Evolutionary conservation across 225 moss, liverwort and hornwort genomes (phyloP).

Genomic region (Pseudisothecium myosuroides): DNA sequence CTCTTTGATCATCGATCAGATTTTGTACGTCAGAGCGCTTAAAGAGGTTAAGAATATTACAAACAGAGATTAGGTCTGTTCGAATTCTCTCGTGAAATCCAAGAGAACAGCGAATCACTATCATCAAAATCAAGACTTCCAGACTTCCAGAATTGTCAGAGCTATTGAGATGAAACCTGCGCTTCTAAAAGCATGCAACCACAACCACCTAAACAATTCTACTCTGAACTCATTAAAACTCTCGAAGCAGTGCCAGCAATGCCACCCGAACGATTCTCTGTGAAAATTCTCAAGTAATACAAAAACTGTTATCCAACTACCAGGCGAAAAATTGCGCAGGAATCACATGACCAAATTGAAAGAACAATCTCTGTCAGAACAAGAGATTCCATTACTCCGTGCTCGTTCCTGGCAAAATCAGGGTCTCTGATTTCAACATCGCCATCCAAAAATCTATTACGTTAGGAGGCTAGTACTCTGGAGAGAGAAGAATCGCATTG

Average conservation of each 20-base stretch:
- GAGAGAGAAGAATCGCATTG: background rate
- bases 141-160: background rate
- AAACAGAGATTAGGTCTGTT: too few species aligned
- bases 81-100: background rate
- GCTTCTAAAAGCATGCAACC: background rate
- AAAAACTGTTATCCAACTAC: background rate
- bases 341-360: background rate
- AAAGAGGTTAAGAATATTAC: too few species aligned
- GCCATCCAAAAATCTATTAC: background rate
- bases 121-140: background rate
- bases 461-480: background rate
- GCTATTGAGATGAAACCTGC: background rate
- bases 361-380: background rate
- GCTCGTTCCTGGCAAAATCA: background rate
- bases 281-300: background rate
- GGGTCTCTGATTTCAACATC: background rate
- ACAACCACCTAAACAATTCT: background rate
- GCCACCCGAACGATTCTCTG: background rate
- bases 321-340: background rate
- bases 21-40: background rate
- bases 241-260: background rate
- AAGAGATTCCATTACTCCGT: background rate
- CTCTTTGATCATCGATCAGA: background rate
- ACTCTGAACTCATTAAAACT: background rate
- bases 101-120: background rate